Percentiles rank a stretch among this genome's conserved stretches.
phyloP scores from a whole-genome alignment of 2,329 filamentous ascomycete genomes.

The Karstenula rhodostoma region DNA sequence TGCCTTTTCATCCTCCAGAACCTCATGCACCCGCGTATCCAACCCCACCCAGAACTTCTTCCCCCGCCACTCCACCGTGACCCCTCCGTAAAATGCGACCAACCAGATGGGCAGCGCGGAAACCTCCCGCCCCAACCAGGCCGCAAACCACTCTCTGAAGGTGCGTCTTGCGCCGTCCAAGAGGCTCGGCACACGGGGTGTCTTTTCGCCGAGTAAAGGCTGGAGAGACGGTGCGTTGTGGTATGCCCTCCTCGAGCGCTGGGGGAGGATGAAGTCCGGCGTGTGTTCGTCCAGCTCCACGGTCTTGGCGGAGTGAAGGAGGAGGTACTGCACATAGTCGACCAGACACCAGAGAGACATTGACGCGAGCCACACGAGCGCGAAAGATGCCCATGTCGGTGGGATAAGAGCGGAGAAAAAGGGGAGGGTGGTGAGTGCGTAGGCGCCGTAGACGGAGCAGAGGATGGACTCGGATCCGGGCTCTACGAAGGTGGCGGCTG shows the following conservation, averaged over 20 bases:
- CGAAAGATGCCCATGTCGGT: constrained; percentile 73
- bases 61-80: constrained; percentile 87
- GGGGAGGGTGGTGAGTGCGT: constrained; percentile 77
- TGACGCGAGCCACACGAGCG: constrained; percentile 69
- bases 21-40: constrained; percentile 80
- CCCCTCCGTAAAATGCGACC: constrained; percentile 88
- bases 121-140: constrained; percentile 85
- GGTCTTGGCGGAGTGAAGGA: constrained; percentile 76
- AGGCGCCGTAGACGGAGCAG: constrained; percentile 82
- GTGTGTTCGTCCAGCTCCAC: constrained; percentile 76
- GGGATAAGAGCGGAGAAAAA: constrained; percentile 67
- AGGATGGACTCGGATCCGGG: constrained; percentile 89
- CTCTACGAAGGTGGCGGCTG: constrained; percentile 87
- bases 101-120: constrained; percentile 90
- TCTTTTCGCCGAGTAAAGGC: constrained; percentile 31
- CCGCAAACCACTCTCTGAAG: constrained; percentile 75
- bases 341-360: constrained; percentile 75
- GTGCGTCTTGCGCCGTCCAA: constrained; percentile 57
- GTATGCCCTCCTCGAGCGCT: constrained; percentile 48
- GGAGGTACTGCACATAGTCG: constrained; percentile 77
- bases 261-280: constrained; percentile 72
- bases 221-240: constrained; percentile 31
- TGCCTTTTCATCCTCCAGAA: constrained; percentile 38
- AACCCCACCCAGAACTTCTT: constrained; percentile 80
- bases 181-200: constrained; percentile 22